Conservation (phyloP, 352 stramenopile genomes). For the Globisporangium uncinulatum region DNA sequence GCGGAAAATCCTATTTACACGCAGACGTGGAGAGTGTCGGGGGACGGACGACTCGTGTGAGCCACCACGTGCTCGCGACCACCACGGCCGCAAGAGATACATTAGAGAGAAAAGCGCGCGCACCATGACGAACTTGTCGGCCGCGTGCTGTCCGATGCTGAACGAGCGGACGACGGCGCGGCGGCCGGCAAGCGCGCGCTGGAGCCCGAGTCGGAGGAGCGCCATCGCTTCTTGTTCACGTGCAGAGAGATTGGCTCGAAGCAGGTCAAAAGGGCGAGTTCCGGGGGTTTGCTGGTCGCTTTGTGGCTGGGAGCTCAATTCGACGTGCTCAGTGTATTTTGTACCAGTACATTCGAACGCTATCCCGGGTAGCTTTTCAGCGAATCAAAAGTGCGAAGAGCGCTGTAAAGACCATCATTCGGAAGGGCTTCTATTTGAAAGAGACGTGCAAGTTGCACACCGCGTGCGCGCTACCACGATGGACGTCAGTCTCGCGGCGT, state of each 20-base stretch:
- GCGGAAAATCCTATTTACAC: slow-evolving; percentile 47
- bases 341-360: not conserved
- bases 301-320: slow-evolving; percentile 1
- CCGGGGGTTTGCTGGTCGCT: slow-evolving; percentile 19
- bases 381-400: slow-evolving; percentile 4
- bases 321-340: not conserved
- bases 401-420: not conserved
- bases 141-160: slow-evolving; percentile 47
- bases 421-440: too few species aligned
- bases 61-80: too few species aligned
- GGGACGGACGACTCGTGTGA: too few species aligned
- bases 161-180: slow-evolving; percentile 31
- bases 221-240: slow-evolving; percentile 27
- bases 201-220: slow-evolving; percentile 57
- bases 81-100: too few species aligned
- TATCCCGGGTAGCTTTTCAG: slow-evolving; percentile 2
- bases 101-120: slow-evolving; percentile 14
- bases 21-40: not conserved
- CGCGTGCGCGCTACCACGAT: not conserved
- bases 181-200: slow-evolving; percentile 34
- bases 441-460: not conserved
- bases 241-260: not conserved
- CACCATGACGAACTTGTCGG: slow-evolving; percentile 77
- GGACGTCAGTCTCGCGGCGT: slow-evolving; percentile 40
- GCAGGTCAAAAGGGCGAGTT: slow-evolving; percentile 8